Evolutionary conservation across 2,329 filamentous ascomycete species (phyloP).

Genomic region (Xylaria sp.): DNA sequence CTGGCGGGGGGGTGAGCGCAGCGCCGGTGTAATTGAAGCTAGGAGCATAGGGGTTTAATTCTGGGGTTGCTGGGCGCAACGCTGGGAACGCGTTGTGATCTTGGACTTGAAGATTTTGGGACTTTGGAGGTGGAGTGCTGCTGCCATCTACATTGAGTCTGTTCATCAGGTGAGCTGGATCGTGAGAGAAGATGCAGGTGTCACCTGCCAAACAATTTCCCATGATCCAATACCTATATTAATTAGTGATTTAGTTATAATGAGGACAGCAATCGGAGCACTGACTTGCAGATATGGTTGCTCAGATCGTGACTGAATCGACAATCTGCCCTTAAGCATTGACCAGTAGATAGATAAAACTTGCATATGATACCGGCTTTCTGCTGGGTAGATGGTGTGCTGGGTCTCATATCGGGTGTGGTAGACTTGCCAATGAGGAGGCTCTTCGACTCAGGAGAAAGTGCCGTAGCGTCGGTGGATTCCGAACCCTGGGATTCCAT

Average conservation of each 20-base stretch:
- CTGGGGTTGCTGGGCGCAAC: slow-evolving; percentile 69
- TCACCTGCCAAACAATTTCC: slow-evolving; percentile 94
- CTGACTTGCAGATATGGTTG: slow-evolving; percentile 97
- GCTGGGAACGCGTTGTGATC: slow-evolving; percentile 89
- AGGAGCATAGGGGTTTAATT: slow-evolving; percentile 65
- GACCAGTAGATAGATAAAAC: slow-evolving; percentile 95
- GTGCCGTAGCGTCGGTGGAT: slow-evolving; percentile 55
- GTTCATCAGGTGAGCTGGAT: slow-evolving; percentile 86
- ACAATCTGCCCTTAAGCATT: slow-evolving; percentile 94
- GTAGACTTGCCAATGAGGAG: slow-evolving; percentile 92
- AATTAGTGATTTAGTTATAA: slow-evolving; percentile 24
- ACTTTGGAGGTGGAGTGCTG: slow-evolving; percentile 72
- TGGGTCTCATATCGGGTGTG: slow-evolving; percentile 77
- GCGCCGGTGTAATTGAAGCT: slow-evolving; percentile 65
- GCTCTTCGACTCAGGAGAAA: slow-evolving; percentile 69
- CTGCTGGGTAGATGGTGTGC: slow-evolving; percentile 79
- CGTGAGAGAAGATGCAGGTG: slow-evolving; percentile 96
- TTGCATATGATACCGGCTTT: slow-evolving; percentile 95
- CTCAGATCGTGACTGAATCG: slow-evolving; percentile 96
- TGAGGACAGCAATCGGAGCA: slow-evolving; percentile 73
- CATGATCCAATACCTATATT: slow-evolving; percentile 87
- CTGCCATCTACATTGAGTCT: slow-evolving; percentile 79
- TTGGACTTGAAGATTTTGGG: slow-evolving; percentile 80
- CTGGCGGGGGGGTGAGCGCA: slow-evolving; percentile 73
- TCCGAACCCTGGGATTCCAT: slow-evolving; percentile 77